Evolutionary conservation across 2,329 filamentous ascomycete species (phyloP).

Genomic region (Neofusicoccum cordaticola): DNA sequence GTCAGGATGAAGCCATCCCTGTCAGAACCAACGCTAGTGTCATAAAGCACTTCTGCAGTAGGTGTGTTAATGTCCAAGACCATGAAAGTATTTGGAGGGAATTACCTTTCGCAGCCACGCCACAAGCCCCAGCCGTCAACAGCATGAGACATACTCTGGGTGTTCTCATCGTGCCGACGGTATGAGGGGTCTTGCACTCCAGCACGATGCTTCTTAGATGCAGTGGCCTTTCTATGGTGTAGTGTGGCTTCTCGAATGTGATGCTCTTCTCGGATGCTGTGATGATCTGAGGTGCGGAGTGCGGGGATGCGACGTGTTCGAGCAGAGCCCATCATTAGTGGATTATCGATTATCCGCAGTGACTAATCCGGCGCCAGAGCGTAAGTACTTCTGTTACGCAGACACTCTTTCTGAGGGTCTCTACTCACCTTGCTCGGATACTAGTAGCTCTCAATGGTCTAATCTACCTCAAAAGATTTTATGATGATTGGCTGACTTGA

Average conservation of each 20-base stretch:
- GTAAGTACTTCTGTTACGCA: too few species aligned
- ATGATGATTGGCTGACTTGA: too few species aligned
- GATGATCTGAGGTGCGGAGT: neutral
- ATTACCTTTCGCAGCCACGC: constrained; percentile 18
- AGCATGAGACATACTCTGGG: constrained; percentile 3
- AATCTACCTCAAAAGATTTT: too few species aligned
- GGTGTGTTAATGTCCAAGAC: constrained; percentile 4
- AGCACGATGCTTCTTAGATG: neutral
- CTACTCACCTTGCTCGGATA: too few species aligned
- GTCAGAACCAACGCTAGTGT: too few species aligned
- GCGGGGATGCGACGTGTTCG: neutral
- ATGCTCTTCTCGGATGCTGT: neutral
- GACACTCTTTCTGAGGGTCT: too few species aligned
- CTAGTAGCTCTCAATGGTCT: too few species aligned
- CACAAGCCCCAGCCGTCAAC: constrained; percentile 10
- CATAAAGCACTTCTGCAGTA: constrained; percentile 2
- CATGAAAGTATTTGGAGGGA: neutral
- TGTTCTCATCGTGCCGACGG: constrained; percentile 16
- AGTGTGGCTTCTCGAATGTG: neutral
- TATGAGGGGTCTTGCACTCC: neutral
- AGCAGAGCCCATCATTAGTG: neutral
- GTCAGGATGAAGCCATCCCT: constrained; percentile 12
- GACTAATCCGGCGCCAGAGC: too few species aligned
- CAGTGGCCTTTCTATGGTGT: too few species aligned
- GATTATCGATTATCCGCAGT: neutral